Base-by-base conservation (phyloP, 495 filamentous ascomycete species). In the Neurospora cerealis region DNA sequence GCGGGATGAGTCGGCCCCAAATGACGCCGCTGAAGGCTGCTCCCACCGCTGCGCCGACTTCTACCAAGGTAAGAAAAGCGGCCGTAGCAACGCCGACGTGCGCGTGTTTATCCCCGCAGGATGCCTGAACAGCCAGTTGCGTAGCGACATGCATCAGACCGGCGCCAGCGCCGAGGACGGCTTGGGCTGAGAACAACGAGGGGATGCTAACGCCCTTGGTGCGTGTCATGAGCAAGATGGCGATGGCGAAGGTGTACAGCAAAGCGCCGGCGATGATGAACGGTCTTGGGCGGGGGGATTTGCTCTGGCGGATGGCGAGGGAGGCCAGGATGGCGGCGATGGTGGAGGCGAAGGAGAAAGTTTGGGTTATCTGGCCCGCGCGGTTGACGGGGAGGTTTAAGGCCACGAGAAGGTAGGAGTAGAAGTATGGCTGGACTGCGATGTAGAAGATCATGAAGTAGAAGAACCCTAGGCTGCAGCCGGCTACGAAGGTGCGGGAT, bases 181-280 rank as follows among this genome's bases (percentile, higher is more conserved):
- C 90, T 80, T 93, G 91, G 69, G 87, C 88, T 82, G 89, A 89
- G 79, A 92, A 84, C 10, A 93, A 77, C 70, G 88, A 88, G 32
- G 84, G 86, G 66, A 91, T 83, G 19, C 81, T 80, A 4, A 81
- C 78, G 19, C 84, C 79, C 8, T 81, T 77, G 24, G 86, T 82
- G 60, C 92, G 89, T 82, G 92, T 93, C 72, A 89, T 82, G 72
- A 93, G 88, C 86, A 93, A 88, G 39, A 93, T 81, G 17, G 85
- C 86, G 9, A 90, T 84, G 37, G 89, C 91, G 1, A 92, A 81
- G 46, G 90, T 83, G 77, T 88, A 84, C 34, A 94, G 79, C 0
- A 86, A 83, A 0, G 91, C 79, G 10, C 83, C 91, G 77, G 86
- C 83, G 66, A 83, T 54, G 69, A 84, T 83, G 41, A 84, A 79